Evolutionary conservation across 1,139 yeast species (phyloP).

Genomic region (Saccharomyces hybrid): DNA sequence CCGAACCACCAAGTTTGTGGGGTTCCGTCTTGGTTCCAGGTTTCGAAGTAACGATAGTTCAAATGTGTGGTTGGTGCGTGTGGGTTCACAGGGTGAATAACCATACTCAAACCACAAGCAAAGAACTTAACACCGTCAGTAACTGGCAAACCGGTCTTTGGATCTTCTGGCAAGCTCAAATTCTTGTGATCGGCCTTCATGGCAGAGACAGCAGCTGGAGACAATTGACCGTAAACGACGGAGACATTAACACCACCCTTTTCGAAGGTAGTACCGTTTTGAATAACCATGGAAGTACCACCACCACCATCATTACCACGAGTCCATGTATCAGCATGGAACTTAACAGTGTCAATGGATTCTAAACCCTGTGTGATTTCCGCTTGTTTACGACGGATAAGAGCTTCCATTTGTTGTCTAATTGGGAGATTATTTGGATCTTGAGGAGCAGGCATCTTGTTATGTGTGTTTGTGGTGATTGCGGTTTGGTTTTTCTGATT

Average conservation of each 20-base stretch:
- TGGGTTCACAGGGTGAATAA: conserved; percentile 89
- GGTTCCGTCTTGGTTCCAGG: conserved; percentile 73
- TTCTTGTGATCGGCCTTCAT: conserved; percentile 87
- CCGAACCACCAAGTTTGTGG: conserved; percentile 99
- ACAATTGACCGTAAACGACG: conserved; percentile 77
- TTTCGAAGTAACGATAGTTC: conserved; percentile 92
- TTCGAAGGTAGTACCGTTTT: conserved; percentile 83
- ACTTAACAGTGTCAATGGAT: conserved; percentile 44
- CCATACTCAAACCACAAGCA: conserved; percentile 91
- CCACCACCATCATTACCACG: conserved; percentile 86
- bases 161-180: conserved; percentile 49
- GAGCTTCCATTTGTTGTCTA: conserved; percentile 72
- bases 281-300: conserved; percentile 85
- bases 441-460: conserved; percentile 28
- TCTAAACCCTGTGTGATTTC: conserved; percentile 75
- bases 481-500: background rate
- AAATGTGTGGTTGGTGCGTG: conserved; percentile 95
- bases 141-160: conserved; percentile 30
- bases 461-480: background rate
- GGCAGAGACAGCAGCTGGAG: conserved; percentile 76
- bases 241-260: conserved; percentile 95
- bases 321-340: conserved; percentile 74
- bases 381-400: conserved; percentile 71
- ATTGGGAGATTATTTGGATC: conserved; percentile 34
- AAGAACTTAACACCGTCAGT: conserved; percentile 48